phyloP scores from a whole-genome alignment of 164 flowering plant species.

The Chimonanthus salicifolius region DNA sequence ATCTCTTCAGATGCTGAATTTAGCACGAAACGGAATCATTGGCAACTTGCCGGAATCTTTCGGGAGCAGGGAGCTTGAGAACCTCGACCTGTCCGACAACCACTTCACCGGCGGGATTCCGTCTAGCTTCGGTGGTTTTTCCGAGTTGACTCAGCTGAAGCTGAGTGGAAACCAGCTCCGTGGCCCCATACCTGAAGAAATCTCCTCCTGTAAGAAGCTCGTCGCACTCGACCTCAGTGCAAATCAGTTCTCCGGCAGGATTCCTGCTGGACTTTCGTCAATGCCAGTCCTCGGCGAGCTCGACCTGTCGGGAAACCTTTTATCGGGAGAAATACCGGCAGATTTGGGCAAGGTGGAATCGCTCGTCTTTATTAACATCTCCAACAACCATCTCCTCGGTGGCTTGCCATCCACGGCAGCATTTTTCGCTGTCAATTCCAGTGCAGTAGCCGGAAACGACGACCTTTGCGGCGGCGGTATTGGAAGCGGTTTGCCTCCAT shows the following conservation, averaged over 20 bases:
- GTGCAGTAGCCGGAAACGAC: constrained; percentile 53
- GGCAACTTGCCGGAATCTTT: constrained; percentile 58
- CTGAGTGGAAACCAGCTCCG: constrained; percentile 45
- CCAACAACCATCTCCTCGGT: constrained; percentile 62
- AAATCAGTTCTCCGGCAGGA: constrained; percentile 50
- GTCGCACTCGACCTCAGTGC: constrained; percentile 60
- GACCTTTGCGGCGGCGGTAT: constrained; percentile 52
- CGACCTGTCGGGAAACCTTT: constrained; percentile 55
- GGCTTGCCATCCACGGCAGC: constrained; percentile 61
- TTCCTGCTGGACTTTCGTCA: constrained; percentile 41
- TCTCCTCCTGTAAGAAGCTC: constrained; percentile 53
- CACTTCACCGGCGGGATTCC: constrained; percentile 52
- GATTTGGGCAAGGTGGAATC: constrained; percentile 52
- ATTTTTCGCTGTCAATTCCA: constrained; percentile 59
- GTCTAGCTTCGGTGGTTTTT: constrained; percentile 31
- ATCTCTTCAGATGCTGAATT: constrained; percentile 58
- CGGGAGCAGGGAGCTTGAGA: constrained; percentile 40
- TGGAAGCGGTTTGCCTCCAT: constrained; percentile 50
- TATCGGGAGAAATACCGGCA: constrained; percentile 57
- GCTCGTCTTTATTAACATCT: constrained; percentile 60
- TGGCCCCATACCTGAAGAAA: constrained; percentile 56
- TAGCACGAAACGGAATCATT: constrained; percentile 44
- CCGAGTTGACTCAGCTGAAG: constrained; percentile 50
- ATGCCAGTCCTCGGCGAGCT: constrained; percentile 70
- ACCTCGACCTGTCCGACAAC: constrained; percentile 67